These are phyloP conservation scores for Prunus salicina DNA, from an alignment of 306 rosid species.

Conservation along the genomic window DNA sequence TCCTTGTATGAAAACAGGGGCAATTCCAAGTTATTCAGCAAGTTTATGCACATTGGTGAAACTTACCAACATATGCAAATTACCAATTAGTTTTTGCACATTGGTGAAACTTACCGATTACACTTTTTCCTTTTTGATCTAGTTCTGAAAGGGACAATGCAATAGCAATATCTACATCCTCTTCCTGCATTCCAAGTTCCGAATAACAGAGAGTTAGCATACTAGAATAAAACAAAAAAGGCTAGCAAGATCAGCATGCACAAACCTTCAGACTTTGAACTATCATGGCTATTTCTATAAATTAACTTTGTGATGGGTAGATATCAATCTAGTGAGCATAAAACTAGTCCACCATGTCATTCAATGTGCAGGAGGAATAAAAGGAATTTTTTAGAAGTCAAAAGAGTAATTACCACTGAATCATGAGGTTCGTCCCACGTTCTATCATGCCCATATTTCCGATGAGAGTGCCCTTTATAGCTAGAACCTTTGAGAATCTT, in stretches of 20 bases:
- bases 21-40: background rate
- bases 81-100: background rate
- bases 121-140: slow-evolving; percentile 54
- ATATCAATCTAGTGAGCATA: background rate
- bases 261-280: slow-evolving; percentile 27
- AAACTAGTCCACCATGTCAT: slow-evolving; percentile 13
- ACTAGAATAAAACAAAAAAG: background rate
- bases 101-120: slow-evolving; percentile 50
- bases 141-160: slow-evolving; percentile 72
- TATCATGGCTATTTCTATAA: slow-evolving; percentile 15
- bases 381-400: slow-evolving; percentile 13
- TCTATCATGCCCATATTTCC: slow-evolving; percentile 50
- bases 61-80: background rate
- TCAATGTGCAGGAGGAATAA: background rate
- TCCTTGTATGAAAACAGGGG: background rate
- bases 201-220: slow-evolving; percentile 4
- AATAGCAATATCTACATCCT: slow-evolving; percentile 60
- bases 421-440: slow-evolving; percentile 46
- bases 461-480: slow-evolving; percentile 49
- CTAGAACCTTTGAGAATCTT: slow-evolving; percentile 68
- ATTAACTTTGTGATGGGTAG: slow-evolving; percentile 20
- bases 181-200: slow-evolving; percentile 58
- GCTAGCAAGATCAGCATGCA: background rate
- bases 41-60: background rate
- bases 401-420: slow-evolving; percentile 55